These are phyloP conservation scores for Testicularia cyperi DNA, from an alignment of 1,284 basidiomycete genomes.

Conservation along the genomic window DNA sequence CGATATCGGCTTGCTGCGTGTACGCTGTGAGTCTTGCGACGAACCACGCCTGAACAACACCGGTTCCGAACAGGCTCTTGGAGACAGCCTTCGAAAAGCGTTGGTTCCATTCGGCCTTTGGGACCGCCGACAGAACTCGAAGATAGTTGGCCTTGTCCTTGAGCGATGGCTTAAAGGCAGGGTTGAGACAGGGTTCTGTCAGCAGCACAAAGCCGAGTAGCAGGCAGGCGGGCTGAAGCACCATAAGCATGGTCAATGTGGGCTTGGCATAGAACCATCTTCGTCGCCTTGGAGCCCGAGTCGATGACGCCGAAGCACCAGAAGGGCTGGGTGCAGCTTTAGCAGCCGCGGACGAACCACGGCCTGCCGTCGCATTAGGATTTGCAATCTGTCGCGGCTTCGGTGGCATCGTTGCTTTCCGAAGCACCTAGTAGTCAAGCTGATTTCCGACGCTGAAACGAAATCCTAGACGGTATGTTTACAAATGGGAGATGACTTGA, in stretches of 20 bases:
- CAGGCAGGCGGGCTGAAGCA: slow-evolving; percentile 6
- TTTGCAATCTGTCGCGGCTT: slow-evolving; percentile 10
- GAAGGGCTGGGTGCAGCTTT: no score
- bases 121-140: neutral
- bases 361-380: neutral
- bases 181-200: slow-evolving; percentile 27
- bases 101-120: neutral
- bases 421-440: no score
- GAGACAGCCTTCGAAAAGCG: slow-evolving; percentile 5
- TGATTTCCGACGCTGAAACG: no score
- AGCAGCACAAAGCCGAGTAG: slow-evolving; percentile 13
- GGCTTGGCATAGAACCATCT: slow-evolving; percentile 5
- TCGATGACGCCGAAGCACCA: neutral
- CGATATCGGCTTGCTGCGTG: neutral
- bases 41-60: slow-evolving; percentile 26
- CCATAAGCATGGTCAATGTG: neutral
- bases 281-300: neutral
- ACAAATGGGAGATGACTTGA: no score
- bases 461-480: no score
- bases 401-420: slow-evolving; percentile 5
- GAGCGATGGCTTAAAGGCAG: neutral
- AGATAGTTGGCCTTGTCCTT: slow-evolving; percentile 12
- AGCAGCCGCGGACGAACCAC: neutral
- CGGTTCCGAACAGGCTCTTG: slow-evolving; percentile 8
- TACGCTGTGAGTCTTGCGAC: slow-evolving; percentile 9